Base-by-base conservation (phyloP, 345 rosid species). In the Isatis tinctoria region DNA sequence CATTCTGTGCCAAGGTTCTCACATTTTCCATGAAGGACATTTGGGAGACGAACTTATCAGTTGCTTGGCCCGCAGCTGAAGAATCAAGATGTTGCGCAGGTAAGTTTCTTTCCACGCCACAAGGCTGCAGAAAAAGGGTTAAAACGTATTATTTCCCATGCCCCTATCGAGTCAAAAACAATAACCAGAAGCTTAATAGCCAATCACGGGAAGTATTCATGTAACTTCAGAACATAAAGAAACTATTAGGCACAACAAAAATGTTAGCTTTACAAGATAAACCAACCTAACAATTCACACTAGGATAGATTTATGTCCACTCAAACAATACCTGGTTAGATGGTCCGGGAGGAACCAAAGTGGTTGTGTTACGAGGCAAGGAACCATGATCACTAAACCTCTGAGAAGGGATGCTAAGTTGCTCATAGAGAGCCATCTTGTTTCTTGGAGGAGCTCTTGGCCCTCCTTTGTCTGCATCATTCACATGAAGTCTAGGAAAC, bases 401-500 rank as follows among this genome's bases (percentile, higher is more conserved):
- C 75, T 90, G 96, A 74, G 96, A 86, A 72, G 98, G 97, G 47
- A 87, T 83, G 65, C 87, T 85, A 30, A 93, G 93, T 76, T 90
- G 98, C 80, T 93, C 98, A 73, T 93, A 93, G 30, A 90, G 98
- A 40, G 98, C 98, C 98, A 93, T 93, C 92, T 93, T 93, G 78
- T 91, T 93, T 87, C 98, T 84, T 18, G 98, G 97, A 68, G 98
- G 98, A n/a, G 92, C 96, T 79, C 96, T 89, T 8, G 96, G 97
- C 59, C 98, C 97, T 78, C 97, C 89, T 80, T 89, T 93, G 18
- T 84, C 96, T 9, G 92, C 78, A 87, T 91, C 96, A 60, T 91
- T 91, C 69, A 93, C 97, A 79, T 91, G 97, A 43, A 93, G 90
- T 72, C 98, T 74, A 3, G 97, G 98, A 73, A 93, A 93, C 96